phyloP scores from a whole-genome alignment of 257 asterid genomes.

The Solanum paucissectum region DNA sequence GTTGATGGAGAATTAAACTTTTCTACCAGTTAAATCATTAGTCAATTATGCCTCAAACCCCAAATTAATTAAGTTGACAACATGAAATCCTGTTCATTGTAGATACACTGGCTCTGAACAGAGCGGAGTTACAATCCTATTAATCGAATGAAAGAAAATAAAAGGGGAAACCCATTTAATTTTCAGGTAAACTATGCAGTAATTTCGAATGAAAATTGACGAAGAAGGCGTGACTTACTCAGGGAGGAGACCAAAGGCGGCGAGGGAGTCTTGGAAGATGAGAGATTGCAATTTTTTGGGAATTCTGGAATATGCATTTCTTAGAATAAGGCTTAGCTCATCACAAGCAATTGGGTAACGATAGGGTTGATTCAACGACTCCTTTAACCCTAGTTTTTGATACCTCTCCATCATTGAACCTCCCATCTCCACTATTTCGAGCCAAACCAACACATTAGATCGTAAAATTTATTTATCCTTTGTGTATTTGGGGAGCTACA shows the following conservation, averaged over 20 bases:
- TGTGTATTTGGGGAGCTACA: background rate
- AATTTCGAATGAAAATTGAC: background rate
- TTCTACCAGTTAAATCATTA: background rate
- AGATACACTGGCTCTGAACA: background rate
- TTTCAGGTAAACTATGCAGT: background rate
- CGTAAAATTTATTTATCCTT: background rate
- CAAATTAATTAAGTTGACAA: background rate
- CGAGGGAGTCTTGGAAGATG: conserved; percentile 53
- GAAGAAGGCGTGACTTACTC: conserved; percentile 20
- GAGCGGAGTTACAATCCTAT: background rate
- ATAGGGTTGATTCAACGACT: conserved; percentile 33
- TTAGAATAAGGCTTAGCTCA: conserved; percentile 51
- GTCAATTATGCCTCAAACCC: background rate
- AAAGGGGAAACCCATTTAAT: background rate
- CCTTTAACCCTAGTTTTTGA: conserved; percentile 32
- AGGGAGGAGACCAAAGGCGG: conserved; percentile 72
- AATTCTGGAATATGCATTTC: conserved; percentile 34
- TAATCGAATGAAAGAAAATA: background rate
- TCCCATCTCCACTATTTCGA: background rate
- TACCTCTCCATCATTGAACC: conserved; percentile 30
- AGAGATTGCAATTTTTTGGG: conserved; percentile 59
- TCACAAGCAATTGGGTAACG: conserved; percentile 46
- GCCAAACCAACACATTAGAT: background rate
- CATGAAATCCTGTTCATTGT: background rate
- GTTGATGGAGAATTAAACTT: background rate